Evolutionary conservation across 345 rosid genomes (phyloP), one percentile per base, ranked within the genome.

Genomic region (Salix arbutifolia): DNA sequence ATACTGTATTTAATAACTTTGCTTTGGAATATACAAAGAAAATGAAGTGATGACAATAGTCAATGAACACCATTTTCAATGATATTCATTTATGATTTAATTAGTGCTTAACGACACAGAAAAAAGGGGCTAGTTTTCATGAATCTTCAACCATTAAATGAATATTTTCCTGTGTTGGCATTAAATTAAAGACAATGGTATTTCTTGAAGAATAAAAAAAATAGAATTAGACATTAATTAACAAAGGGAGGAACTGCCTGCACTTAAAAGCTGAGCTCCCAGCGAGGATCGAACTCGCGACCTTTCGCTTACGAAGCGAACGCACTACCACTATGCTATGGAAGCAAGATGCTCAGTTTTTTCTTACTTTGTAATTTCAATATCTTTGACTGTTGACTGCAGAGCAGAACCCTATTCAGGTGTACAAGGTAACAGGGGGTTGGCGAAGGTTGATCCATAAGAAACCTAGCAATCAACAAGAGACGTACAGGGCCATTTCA

Each of bases 271-370:
- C 5, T 3, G 16, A 78, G 79, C 84, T 73, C 79, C 82, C 79
- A 52, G 48, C 87, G 91, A 90, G 87, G 88, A 92, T 95, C 96
- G 96, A 95, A 89, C 96, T 93, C 98, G 88, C 92, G 98, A 87
- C 94, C 99, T 91, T 93, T 90, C 98, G 94, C 94, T 95, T 95
- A 95, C 96, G 93, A 91, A 91, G 96, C 94, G 94, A 95, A 91
- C 97, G 93, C 99, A 90, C 92, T 91, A 87, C 99, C 99, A 95
- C 97, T 91, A 90, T 94, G 97, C 97, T 90, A 91, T 73, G 81
- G 79, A 82, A 76, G 79, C 84, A 5, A 65, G 67, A 26, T 28
- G 67, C 62, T 8, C 1, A 0, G 1, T 0, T 4, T 2, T 4
- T 14, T 18, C 1, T 6, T 2, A 42, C 46, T 0, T 3, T 42